Evolutionary conservation across 176 grass and related monocot genomes (phyloP).

Genomic region (Lolium multiflorum): DNA sequence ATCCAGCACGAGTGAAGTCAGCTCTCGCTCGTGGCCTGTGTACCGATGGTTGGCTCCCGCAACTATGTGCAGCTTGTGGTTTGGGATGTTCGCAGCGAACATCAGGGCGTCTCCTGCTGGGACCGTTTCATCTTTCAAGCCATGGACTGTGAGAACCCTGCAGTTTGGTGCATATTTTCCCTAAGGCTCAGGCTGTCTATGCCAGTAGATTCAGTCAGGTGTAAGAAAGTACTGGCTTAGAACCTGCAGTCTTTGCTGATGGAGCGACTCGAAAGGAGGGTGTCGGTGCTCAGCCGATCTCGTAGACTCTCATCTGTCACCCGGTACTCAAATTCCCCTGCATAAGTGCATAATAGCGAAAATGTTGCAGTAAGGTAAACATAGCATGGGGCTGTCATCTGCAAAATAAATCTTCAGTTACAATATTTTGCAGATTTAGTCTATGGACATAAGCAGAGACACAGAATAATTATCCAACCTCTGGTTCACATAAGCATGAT

Average conservation of each 20-base stretch:
- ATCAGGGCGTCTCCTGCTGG: slow-evolving; percentile 62
- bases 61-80: slow-evolving; percentile 73
- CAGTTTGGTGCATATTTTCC: not conserved
- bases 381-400: not conserved
- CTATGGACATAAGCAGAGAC: not conserved
- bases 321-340: slow-evolving; percentile 71
- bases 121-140: slow-evolving; percentile 73
- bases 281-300: slow-evolving; percentile 81
- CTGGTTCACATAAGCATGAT: not conserved
- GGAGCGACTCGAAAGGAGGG: slow-evolving; percentile 60
- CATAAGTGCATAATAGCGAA: slow-evolving; percentile 32
- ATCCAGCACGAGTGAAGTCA: slow-evolving; percentile 53
- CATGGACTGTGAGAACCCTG: slow-evolving; percentile 86
- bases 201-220: not conserved
- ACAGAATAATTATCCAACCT: not conserved
- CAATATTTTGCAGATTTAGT: not conserved
- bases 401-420: not conserved
- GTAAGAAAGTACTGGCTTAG: slow-evolving; percentile 27
- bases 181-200: not conserved
- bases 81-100: slow-evolving; percentile 76
- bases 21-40: slow-evolving; percentile 55
- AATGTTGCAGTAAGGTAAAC: not conserved
- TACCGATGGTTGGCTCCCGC: slow-evolving; percentile 76
- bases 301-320: slow-evolving; percentile 66
- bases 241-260: slow-evolving; percentile 82